phyloP scores from a whole-genome alignment of 495 filamentous ascomycete genomes.

The Podospora anserina region DNA sequence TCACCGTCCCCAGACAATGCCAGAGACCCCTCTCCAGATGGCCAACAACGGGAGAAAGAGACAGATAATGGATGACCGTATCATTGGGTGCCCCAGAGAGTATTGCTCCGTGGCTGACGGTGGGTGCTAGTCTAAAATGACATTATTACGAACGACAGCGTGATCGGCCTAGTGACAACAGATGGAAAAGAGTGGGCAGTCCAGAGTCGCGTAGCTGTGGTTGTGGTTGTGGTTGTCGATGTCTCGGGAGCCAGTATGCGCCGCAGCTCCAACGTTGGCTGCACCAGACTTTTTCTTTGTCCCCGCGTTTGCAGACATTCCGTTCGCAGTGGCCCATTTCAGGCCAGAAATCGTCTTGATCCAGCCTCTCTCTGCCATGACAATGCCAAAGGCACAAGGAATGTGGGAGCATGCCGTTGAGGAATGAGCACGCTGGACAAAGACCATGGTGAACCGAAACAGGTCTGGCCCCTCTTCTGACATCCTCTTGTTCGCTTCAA shows the following conservation, averaged over 20 bases:
- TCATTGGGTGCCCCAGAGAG: constrained; percentile 7
- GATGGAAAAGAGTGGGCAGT: constrained; percentile 1
- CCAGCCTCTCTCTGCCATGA: constrained; percentile 24
- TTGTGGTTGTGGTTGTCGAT: constrained; percentile 15
- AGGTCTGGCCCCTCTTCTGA: constrained; percentile 19
- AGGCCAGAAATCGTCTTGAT: constrained; percentile 1
- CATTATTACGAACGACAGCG: not conserved
- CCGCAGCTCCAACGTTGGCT: constrained; percentile 21
- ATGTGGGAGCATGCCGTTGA: constrained; percentile 4
- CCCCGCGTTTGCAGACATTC: constrained; percentile 40
- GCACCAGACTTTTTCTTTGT: constrained; percentile 27
- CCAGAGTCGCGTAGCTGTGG: not conserved
- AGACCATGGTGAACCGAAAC: constrained; percentile 44
- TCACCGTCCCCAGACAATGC: constrained; percentile 5
- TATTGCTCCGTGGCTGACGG: not conserved
- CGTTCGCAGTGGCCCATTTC: constrained; percentile 31
- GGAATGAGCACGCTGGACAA: constrained; percentile 29
- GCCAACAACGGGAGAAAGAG: constrained; percentile 8
- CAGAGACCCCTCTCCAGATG: not conserved
- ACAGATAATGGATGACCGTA: constrained; percentile 31
- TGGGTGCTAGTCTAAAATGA: not conserved
- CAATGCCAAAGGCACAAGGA: constrained; percentile 30
- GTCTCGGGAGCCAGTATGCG: constrained; percentile 44
- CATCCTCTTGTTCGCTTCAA: constrained; percentile 14
- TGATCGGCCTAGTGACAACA: not conserved